Base-by-base conservation (phyloP, 495 filamentous ascomycete species). In the Baudoinia panamericana region DNA sequence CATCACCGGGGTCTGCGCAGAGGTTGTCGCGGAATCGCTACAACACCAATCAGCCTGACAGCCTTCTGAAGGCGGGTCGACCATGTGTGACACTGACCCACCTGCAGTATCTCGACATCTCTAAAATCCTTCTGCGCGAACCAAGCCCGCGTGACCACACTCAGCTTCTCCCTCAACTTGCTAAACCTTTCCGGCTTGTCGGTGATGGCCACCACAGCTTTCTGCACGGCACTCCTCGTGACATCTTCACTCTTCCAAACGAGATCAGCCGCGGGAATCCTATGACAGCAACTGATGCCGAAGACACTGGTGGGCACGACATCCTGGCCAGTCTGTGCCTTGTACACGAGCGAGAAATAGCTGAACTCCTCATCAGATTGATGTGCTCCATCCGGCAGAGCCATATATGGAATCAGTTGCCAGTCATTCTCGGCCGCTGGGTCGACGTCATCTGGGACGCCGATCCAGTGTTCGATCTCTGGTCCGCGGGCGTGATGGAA, bases 401-500 rank as follows among this genome's bases (percentile, higher is more conserved):
- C 90, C 83, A 96, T 94, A 62, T 96, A 97, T 0, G 90, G 90
- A 33, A 97, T 68, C 45, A 94, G 63, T 5, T 75, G 69, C 90
- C 90, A 97, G 56, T 93, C 86, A 69, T 90, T 85, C 42, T 90
- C 84, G 27, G 54, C 65, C 3, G 84, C 82, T 24, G 88, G 86
- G 57, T 94, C 82, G 30, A 62, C 63, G 30, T 78, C 84, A 48
- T 87, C 80, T 24, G 80, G 69, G 21, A 72, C 73, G 44, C 82
- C 85, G 56, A 94, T 80, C 77, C 86, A 96, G 46, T 68, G 69
- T 64, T 95, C 87, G 18, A 96, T 81, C 64, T 97, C 90, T 23
- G 90, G 90, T 15, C 90, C 90, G 59, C 90, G 75, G 48, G 86
- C 86, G 68, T 97, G 90, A 67, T 97, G 88, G 59, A 97, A 96